These are phyloP conservation scores for Corchorus olitorius DNA, from an alignment of 345 rosid genomes.

Conservation along the genomic window DNA sequence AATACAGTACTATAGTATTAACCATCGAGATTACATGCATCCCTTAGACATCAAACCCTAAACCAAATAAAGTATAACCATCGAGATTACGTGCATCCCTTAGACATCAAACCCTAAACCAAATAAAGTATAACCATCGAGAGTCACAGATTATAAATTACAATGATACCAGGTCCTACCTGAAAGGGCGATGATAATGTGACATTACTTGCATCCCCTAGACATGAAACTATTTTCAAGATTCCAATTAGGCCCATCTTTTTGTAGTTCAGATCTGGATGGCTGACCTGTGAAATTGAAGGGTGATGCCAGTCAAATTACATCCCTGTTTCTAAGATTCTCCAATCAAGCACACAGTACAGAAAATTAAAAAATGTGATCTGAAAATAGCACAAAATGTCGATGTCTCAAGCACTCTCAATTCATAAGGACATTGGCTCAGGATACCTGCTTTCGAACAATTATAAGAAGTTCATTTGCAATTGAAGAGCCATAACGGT, in stretches of 20 bases:
- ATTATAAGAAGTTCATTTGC: slow-evolving; percentile 81
- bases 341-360: slow-evolving; percentile 6
- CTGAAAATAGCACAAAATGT: neutral
- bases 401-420: neutral
- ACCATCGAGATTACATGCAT: neutral
- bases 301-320: neutral
- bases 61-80: slow-evolving; percentile 7
- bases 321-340: neutral
- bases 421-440: neutral
- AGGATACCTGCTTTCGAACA: slow-evolving; percentile 74
- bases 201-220: slow-evolving; percentile 52
- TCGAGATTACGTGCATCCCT: neutral
- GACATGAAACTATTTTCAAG: slow-evolving; percentile 66
- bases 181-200: slow-evolving; percentile 40
- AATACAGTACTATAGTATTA: neutral
- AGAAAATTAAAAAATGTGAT: neutral
- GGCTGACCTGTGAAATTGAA: slow-evolving; percentile 55
- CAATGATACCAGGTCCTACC: slow-evolving; percentile 41
- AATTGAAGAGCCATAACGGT: slow-evolving; percentile 55
- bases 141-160: neutral
- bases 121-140: slow-evolving; percentile 12
- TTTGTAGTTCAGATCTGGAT: slow-evolving; percentile 76
- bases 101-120: neutral
- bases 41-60: neutral
- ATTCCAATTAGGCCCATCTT: slow-evolving; percentile 85